A percentile compares a stretch with the other conserved stretches of the same genome.
phyloP scores from a whole-genome alignment of 2,329 filamentous ascomycete genomes.

The Pseudogymnoascus sp. region DNA sequence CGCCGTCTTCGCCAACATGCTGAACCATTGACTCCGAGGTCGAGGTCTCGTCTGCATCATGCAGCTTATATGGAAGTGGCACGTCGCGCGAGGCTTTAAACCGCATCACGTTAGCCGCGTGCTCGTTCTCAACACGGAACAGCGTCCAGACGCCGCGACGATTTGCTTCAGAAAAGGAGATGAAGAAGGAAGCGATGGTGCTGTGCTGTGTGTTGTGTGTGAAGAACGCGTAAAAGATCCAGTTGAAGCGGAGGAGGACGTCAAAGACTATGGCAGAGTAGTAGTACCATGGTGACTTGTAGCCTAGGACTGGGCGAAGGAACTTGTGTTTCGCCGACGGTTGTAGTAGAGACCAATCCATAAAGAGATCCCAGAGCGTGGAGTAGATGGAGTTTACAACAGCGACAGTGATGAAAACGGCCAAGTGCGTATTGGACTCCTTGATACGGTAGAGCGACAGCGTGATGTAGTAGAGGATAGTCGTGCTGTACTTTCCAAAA shows the following conservation, averaged over 20 bases:
- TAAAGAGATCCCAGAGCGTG: slow-evolving; percentile 84
- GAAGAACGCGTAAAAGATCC: slow-evolving; percentile 68
- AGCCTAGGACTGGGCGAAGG: slow-evolving; percentile 70
- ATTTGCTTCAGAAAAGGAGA: slow-evolving; percentile 71
- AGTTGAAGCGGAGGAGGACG: slow-evolving; percentile 80
- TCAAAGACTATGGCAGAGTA: slow-evolving; percentile 79
- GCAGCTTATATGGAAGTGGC: slow-evolving; percentile 68
- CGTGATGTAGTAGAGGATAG: slow-evolving; percentile 68
- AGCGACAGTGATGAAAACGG: slow-evolving; percentile 72
- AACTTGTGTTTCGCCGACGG: slow-evolving; percentile 57
- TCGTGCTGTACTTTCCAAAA: slow-evolving; percentile 81
- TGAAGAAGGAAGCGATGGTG: slow-evolving; percentile 69
- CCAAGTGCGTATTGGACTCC: slow-evolving; percentile 46
- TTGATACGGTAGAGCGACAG: slow-evolving; percentile 79
- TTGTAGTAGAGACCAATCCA: slow-evolving; percentile 93
- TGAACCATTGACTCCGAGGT: background rate
- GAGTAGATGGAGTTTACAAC: slow-evolving; percentile 76
- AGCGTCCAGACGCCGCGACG: slow-evolving; percentile 85
- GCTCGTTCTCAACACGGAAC: slow-evolving; percentile 94
- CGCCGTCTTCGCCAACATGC: background rate
- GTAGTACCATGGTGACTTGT: slow-evolving; percentile 74
- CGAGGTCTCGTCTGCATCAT: slow-evolving; percentile 25
- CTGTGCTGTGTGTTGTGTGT: slow-evolving; percentile 69
- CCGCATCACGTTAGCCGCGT: slow-evolving; percentile 82
- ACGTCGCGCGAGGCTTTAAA: slow-evolving; percentile 87